Percentiles rank a stretch among this genome's conserved stretches.
These are phyloP conservation scores for Fagopyrum tataricum DNA, from an alignment of 148 eudicot species.

Conservation along the genomic window DNA sequence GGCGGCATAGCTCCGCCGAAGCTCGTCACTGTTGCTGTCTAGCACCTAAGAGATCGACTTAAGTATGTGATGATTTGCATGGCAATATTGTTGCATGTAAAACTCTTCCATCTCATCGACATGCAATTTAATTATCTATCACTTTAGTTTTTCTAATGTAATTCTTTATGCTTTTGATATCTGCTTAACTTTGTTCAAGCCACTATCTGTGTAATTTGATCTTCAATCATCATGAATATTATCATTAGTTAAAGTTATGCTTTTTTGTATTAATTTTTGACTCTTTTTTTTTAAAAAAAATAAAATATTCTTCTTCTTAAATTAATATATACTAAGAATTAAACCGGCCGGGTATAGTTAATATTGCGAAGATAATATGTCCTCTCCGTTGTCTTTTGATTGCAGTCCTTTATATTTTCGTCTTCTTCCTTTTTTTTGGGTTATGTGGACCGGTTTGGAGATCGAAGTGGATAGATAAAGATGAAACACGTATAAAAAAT, in stretches of 20 bases:
- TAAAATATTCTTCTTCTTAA: background rate
- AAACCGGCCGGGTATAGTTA: background rate
- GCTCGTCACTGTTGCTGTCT: slow-evolving; percentile 8
- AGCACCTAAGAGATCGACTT: background rate
- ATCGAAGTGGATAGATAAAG: background rate
- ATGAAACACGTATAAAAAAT: background rate
- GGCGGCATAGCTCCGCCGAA: background rate
- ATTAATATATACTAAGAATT: background rate
- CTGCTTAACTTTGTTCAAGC: slow-evolving; percentile 9
- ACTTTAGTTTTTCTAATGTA: background rate
- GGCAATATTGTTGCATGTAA: slow-evolving; percentile 11
- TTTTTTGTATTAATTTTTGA: background rate
- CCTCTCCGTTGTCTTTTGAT: slow-evolving; percentile 4
- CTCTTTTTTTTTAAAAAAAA: too few species aligned
- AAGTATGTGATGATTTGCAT: slow-evolving; percentile 10
- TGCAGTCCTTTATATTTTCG: background rate
- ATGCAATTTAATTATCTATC: slow-evolving; percentile 9
- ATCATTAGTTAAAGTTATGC: background rate
- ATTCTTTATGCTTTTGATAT: slow-evolving; percentile 10
- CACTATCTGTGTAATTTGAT: slow-evolving; percentile 2
- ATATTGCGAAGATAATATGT: background rate
- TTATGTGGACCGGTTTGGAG: background rate
- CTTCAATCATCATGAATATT: slow-evolving; percentile 5
- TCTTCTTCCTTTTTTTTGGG: background rate
- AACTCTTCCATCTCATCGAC: background rate